Conservation (phyloP, 441 rosid genomes). For the Cnidoscolus chayamansa region DNA sequence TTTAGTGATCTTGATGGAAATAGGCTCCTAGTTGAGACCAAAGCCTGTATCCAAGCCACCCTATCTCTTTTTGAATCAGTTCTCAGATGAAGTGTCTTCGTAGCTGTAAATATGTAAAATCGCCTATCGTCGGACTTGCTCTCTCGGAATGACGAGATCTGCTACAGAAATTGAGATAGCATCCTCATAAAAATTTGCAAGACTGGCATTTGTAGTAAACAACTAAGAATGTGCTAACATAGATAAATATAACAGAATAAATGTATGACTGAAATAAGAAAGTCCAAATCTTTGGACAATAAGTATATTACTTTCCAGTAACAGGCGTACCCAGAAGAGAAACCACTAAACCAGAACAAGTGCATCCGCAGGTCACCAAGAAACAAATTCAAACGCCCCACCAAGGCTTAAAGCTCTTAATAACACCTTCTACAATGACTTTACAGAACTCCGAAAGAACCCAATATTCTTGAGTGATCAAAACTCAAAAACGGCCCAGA, state of each 20-base stretch:
- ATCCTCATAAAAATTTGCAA: conserved; percentile 5
- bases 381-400: conserved; percentile 4
- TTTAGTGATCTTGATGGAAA: conserved; percentile 54
- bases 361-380: conserved; percentile 17
- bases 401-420: neutral
- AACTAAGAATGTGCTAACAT: neutral
- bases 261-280: conserved; percentile 8
- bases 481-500: neutral
- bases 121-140: conserved; percentile 86
- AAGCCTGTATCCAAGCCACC: conserved; percentile 89
- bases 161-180: conserved; percentile 32
- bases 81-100: conserved; percentile 90
- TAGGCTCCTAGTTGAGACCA: conserved; percentile 61
- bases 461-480: neutral
- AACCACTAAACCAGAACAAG: conserved; percentile 24
- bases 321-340: conserved; percentile 14
- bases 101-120: conserved; percentile 87
- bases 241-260: neutral
- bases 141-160: conserved; percentile 95
- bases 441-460: neutral
- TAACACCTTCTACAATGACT: neutral
- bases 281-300: no score
- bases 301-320: no score
- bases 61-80: conserved; percentile 79
- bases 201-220: neutral